Evolutionary conservation across 169 alveolate species (phyloP), one percentile per base, ranked within the genome.

Genomic region (Cystoisospora suis): DNA sequence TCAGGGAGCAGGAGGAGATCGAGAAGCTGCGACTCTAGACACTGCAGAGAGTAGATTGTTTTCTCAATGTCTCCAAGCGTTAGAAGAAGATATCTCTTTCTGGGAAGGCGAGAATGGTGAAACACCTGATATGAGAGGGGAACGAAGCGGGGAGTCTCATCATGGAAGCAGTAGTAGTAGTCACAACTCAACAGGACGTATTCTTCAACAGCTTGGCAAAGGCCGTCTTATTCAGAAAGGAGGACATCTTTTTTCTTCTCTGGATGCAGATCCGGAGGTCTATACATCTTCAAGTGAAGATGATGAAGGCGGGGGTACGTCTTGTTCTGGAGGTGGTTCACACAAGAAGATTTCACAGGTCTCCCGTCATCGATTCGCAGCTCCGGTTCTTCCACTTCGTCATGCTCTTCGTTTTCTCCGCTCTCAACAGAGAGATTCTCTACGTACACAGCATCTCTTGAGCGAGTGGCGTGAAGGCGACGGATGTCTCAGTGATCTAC

Each of bases 321-420:
- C n/a, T n/a, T n/a, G n/a, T n/a, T n/a, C n/a, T n/a, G n/a, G n/a
- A n/a, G n/a, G n/a, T n/a, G n/a, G n/a, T n/a, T n/a, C n/a, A n/a
- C n/a, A n/a, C n/a, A 23, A 53, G 65, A 53, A 53, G 65, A 12
- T 53, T n/a, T n/a, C n/a, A n/a, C n/a, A n/a, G n/a, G n/a, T n/a
- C n/a, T n/a, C n/a, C n/a, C n/a, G n/a, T n/a, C n/a, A 20, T 6
- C 83, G 83, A 20, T 17, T 36, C 47, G 56, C 15, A 29, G 83
- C 83, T 38, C 20, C 83, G 42, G 83, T 38, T 20, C 83, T 72
- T 2, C 83, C 83, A n/a, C 83, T 72, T 1, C 83, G 83, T 9
- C 58, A 34, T 27, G 83, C 83, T 12, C 83, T 72, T 29, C 83
- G 83, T 38, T 34, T 38, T 4, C 58, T 72, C 15, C 83, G 83